A percentile compares a stretch with the other conserved stretches of the same genome.
Evolutionary conservation across 257 asterid species (phyloP).

Genomic region (Fraxinus anomala): DNA sequence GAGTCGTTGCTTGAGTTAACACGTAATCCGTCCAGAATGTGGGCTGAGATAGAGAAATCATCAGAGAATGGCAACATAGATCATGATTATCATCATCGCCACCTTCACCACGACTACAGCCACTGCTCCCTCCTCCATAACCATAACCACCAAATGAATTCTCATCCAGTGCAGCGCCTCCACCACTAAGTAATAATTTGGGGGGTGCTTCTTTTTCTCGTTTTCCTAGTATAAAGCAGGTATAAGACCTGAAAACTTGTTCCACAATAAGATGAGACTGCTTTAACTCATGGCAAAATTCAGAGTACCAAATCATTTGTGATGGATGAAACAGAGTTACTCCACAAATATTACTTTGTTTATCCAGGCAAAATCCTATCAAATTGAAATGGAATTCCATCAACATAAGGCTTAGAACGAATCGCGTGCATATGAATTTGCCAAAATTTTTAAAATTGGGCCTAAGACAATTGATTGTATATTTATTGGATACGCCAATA

Average conservation of each 20-base stretch:
- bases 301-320: neutral
- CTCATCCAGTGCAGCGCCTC: slow-evolving; percentile 21
- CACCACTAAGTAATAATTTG: neutral
- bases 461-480: too few relatives aligned
- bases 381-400: neutral
- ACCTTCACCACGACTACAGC: slow-evolving; percentile 8
- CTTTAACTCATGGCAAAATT: neutral
- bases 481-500: too few relatives aligned
- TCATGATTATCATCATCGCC: slow-evolving; percentile 4
- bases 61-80: slow-evolving; percentile 25
- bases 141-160: slow-evolving; percentile 16
- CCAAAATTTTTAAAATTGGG: neutral
- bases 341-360: neutral
- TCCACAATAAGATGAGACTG: neutral
- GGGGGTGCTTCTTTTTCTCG: neutral
- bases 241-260: neutral
- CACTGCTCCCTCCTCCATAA: too few relatives aligned
- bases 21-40: slow-evolving; percentile 53
- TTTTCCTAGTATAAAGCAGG: neutral
- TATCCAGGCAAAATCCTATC: neutral
- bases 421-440: neutral
- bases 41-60: slow-evolving; percentile 33
- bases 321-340: neutral
- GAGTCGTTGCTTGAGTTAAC: slow-evolving; percentile 80
- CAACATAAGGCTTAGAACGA: neutral